Evolutionary conservation across 2,329 filamentous ascomycete species (phyloP), one percentile per base, ranked within the genome.

Genomic region (Metarhizium robertsii): DNA sequence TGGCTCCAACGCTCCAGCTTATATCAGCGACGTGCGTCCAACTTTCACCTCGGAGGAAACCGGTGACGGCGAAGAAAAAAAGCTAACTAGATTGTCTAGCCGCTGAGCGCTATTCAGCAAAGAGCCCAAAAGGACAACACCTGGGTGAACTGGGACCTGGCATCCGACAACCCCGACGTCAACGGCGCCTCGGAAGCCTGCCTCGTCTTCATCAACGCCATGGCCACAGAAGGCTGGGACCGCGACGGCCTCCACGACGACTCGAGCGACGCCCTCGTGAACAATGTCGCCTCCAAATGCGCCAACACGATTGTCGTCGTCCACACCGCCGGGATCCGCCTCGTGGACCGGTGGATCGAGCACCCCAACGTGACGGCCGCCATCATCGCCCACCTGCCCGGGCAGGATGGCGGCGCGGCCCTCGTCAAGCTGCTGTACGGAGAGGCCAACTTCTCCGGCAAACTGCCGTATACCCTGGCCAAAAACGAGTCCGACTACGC

Each of bases 161-260:
- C 65, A 4, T 71, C 67, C 1, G 60, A 61, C 16, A 55, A 69
- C 6, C 67, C 67, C 0, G 63, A 63, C 3, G 69, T 74, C 14
- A 73, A 73, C n/a, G 64, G 61, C 2, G 70, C 71, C 3, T 64
- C 65, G 1, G 78, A 86, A 2, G 83, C 88, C 50, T 52, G 95
- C 86, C 65, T 96, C 45, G 90, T 94, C 1, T 96, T 96, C 67
- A 87, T 85, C 55, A 95, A 87, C 65, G 81, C 78, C 38, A 89
- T 92, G 66, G 82, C 87, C 1, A 88, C 88, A 0, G 91, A 96
- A 70, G 88, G 87, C 0, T 90, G 81, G 69, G 79, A 90, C 59
- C 77, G 84, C 45, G 73, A 80, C 0, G 79, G 80, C 11, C 78
- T 94, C 25, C 79, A 81, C 51, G 88, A 95, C 64, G 86, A 85